Evolutionary conservation across 495 filamentous ascomycete species (phyloP), one percentile per base, ranked within the genome.

Genomic region (Hypoxylon subgilvum): DNA sequence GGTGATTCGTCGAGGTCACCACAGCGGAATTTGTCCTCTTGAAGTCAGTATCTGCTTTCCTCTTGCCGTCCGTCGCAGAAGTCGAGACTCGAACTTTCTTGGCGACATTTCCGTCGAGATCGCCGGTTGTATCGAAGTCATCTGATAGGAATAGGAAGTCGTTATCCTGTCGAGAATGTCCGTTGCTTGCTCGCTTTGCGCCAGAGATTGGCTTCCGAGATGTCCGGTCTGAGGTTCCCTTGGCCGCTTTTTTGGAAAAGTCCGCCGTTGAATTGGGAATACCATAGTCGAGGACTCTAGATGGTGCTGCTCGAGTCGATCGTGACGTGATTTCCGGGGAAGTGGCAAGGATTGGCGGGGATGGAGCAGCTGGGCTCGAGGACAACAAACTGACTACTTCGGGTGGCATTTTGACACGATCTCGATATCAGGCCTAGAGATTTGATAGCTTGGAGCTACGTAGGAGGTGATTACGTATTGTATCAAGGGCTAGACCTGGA

Each of bases 91-190:
- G 56, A 21, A 52, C 9, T 62, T 57, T 66, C 53, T 70, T 57
- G 7, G 36, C 35, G 32, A 57, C 39, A 32, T 38, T 48, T 27
- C 39, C 66, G 21, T 73, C 68, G 7, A 69, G 39, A 28, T 70
- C 69, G 3, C 68, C 61, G 9, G 65, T 72, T 30, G 58, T 72
- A 48, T 83, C 79, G 51, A 80, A 74, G 17, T 84, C 79, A 53
- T 85, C 80, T 0, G 80, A 83, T 9, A 79, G 66, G 44, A 83
- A 69, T 27, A 72, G 25, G 44, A 71, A 69, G 30, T 62, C 66
- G 39, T 56, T 32, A 36, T 56, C 44, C 12, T 56, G 43, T 6
- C 36, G 59, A 19, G 30, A 9, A 27, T 28, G 31, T 8, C 22
- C 22, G 10, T 32, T 49, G 35, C 22, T 45, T 7, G 39, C 3